Base-by-base conservation (phyloP, 1,284 basidiomycete genomes). In the Earliella scabrosa region DNA sequence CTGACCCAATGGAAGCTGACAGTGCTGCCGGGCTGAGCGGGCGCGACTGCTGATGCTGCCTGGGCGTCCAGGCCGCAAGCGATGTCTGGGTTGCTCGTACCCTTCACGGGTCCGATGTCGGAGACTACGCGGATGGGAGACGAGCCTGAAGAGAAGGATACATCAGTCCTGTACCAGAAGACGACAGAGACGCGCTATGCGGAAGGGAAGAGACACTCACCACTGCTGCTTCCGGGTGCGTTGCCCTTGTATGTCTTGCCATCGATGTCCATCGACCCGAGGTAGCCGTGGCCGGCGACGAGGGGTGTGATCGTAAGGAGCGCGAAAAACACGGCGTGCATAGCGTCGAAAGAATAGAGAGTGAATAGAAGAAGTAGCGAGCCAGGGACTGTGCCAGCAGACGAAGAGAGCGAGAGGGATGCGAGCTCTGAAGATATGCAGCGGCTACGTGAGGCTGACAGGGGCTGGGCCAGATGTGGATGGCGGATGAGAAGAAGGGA, bases 281-380 rank as follows among this genome's bases (percentile, higher is more conserved):
- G 71, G 66, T 79, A 83, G 18, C 88, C 88, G 59, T 90, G 88
- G 3, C 82, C 86, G 18, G 75, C 71, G 38, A 78, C 83, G 45
- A 52, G 57, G 24, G 72, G 66, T 11, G 65, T 47, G 2, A 55
- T 48, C 11, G 67, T 59, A 45, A 73, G 60, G 36, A 66, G 2
- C 32, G 60, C 56, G 40, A 66, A 23, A 41, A 62, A 50, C 50
- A 55, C 39, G 27, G 46, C 38, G 58, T 61, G 61, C 63, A 67
- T 66, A 14, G 39, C 51, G n/a, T n/a, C n/a, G 40, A 44, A 21
- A 29, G 4, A 14, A 31, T 45, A 50, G 45, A 21, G 45, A 23
- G n/a, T 14, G 27, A 18, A 47, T 38, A 26, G 32, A 11, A 48
- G 24, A 40, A 36, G 27, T 18, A 21, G 41, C 13, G 29, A 16